Conservation (phyloP, 352 stramenopile genomes). For the Phytopythium litorale region DNA sequence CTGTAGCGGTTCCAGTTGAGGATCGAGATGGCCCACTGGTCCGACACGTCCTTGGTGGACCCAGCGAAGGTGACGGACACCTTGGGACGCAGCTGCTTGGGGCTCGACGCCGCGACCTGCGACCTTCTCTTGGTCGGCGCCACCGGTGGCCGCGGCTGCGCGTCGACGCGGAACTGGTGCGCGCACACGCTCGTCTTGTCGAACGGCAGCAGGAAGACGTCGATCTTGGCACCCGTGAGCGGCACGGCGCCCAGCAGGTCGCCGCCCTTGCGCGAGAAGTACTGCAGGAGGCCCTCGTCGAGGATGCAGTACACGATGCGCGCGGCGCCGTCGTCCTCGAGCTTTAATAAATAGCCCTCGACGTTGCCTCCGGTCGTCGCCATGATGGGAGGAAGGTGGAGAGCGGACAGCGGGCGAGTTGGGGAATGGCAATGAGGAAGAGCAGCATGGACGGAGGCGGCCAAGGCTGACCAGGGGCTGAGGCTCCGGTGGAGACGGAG, state of each 20-base stretch:
- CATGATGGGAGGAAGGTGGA: constrained; percentile 8
- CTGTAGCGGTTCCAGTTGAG: constrained; percentile 87
- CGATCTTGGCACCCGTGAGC: constrained; percentile 71
- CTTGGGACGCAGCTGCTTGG: constrained; percentile 18
- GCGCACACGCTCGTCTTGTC: constrained; percentile 32
- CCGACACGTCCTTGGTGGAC: constrained; percentile 46
- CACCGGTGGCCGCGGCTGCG: constrained; percentile 25
- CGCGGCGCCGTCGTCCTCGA: constrained; percentile 41
- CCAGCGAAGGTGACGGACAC: constrained; percentile 46
- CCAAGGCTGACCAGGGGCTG: neutral
- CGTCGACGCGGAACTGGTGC: constrained; percentile 70
- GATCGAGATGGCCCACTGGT: constrained; percentile 72
- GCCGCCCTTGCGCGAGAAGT: constrained; percentile 73
- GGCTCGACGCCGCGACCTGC: constrained; percentile 12
- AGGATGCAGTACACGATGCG: constrained; percentile 83
- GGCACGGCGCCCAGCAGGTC: constrained; percentile 53
- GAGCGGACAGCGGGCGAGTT: neutral
- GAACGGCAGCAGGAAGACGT: constrained; percentile 58
- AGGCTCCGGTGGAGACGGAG: neutral
- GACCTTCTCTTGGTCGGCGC: constrained; percentile 5
- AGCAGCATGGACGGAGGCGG: neutral
- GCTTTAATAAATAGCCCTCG: constrained; percentile 79
- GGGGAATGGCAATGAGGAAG: neutral
- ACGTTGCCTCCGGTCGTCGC: constrained; percentile 64
- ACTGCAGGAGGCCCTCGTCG: constrained; percentile 76